A percentile compares a stretch with the other conserved stretches of the same genome.
Evolutionary conservation across 352 stramenopile species (phyloP).

Genomic region (Elongisporangium senticosum): DNA sequence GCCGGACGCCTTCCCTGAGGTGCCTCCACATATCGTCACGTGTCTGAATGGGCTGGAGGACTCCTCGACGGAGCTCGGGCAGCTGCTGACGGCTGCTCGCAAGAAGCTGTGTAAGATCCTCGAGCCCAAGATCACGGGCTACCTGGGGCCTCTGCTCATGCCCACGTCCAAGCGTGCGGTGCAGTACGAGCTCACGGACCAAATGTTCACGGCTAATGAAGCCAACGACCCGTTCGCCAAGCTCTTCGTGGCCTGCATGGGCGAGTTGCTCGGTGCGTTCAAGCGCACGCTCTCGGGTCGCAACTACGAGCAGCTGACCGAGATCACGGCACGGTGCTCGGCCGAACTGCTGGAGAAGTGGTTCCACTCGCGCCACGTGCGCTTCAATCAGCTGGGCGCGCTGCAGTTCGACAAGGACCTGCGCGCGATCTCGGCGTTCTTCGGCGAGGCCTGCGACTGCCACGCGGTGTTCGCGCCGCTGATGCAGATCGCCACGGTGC

Average conservation of each 20-base stretch:
- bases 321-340: conserved; percentile 33
- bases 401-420: conserved; percentile 86
- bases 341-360: conserved; percentile 56
- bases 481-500: conserved; percentile 60
- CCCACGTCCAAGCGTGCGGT: conserved; percentile 36
- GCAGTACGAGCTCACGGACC: conserved; percentile 78
- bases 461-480: conserved; percentile 54
- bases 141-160: conserved; percentile 45
- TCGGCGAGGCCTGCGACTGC: conserved; percentile 45
- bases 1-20: conserved; percentile 62
- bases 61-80: conserved; percentile 52
- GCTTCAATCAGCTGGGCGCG: conserved; percentile 78
- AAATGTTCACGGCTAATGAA: conserved; percentile 85
- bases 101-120: conserved; percentile 79
- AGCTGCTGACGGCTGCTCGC: conserved; percentile 56
- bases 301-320: conserved; percentile 56
- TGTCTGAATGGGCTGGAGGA: conserved; percentile 74
- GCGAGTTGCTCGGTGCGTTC: conserved; percentile 48
- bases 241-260: conserved; percentile 59
- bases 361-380: conserved; percentile 44
- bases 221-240: conserved; percentile 84
- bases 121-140: conserved; percentile 59
- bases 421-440: conserved; percentile 62
- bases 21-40: conserved; percentile 66
- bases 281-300: conserved; percentile 39